Conservation (phyloP, 2,329 filamentous ascomycete species). For the Decorospora gaudefroyi region DNA sequence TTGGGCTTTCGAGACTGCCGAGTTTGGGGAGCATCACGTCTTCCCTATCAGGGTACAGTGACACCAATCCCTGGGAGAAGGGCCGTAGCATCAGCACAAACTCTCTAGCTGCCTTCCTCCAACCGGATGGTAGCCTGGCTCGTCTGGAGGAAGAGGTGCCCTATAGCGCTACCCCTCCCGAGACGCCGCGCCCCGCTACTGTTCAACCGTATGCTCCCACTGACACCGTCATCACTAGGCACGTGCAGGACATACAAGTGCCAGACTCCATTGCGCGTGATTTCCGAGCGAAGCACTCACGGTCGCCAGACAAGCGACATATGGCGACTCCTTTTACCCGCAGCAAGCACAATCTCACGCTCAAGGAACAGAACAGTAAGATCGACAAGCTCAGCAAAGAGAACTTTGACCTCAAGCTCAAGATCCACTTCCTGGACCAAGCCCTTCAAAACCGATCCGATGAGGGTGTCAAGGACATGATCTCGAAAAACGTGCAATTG, state of each 20-base stretch:
- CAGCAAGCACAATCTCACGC: slow-evolving; percentile 64
- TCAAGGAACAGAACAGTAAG: slow-evolving; percentile 97
- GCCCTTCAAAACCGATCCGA: slow-evolving; percentile 91
- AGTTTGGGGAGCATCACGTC: slow-evolving; percentile 91
- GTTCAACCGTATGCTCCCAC: slow-evolving; percentile 65
- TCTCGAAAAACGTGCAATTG: slow-evolving; percentile 93
- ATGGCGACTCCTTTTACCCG: slow-evolving; percentile 46
- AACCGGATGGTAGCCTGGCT: slow-evolving; percentile 56
- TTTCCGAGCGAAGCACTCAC: slow-evolving; percentile 75
- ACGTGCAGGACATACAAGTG: slow-evolving; percentile 87
- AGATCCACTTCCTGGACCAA: slow-evolving; percentile 95
- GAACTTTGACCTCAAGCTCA: slow-evolving; percentile 96
- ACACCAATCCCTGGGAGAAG: slow-evolving; percentile 50
- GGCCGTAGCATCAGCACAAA: slow-evolving; percentile 49
- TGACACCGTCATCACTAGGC: slow-evolving; percentile 85
- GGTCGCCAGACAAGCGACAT: slow-evolving; percentile 63
- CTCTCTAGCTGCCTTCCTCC: slow-evolving; percentile 38
- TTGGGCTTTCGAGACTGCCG: slow-evolving; percentile 71
- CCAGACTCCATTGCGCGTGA: slow-evolving; percentile 86
- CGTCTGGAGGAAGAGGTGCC: slow-evolving; percentile 63
- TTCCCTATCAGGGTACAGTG: slow-evolving; percentile 63
- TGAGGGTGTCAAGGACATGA: slow-evolving; percentile 96
- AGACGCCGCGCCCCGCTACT: slow-evolving; percentile 69
- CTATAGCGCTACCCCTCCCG: slow-evolving; percentile 58
- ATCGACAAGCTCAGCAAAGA: slow-evolving; percentile 97